Evolutionary conservation across 345 rosid species (phyloP), one percentile per base, ranked within the genome.

Genomic region (Passiflora organensis): DNA sequence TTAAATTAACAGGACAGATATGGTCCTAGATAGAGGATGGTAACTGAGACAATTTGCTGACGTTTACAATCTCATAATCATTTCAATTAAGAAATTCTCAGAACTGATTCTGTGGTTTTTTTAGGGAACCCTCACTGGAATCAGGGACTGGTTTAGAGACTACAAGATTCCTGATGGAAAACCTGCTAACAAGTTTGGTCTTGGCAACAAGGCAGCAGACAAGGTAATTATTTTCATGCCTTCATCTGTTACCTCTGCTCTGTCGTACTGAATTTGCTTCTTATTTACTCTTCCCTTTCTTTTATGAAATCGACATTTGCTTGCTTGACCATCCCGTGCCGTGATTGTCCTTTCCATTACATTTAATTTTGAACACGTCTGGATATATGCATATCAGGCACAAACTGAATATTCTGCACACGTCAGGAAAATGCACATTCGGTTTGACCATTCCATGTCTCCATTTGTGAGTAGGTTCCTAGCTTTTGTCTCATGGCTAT

Each of bases 111-210:
- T 16, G 38, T 46, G 9, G 21, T 67, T 61, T 13, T 71, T 59
- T 60, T 81, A 89, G 99, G 96, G 96, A 32, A 87, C 96, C 43
- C 80, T 94, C 1, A 82, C 86, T 22, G 88, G 90, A 21, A 82
- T 89, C 59, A 78, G 99, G 69, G 90, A 83, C 62, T 94, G 97
- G 99, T 89, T 94, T 60, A 84, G 95, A 65, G 97, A 94, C 72
- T 94, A 94, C 74, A 89, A 94, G 73, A 83, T 82, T 63, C 99
- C 96, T 5, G 99, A 94, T 69, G 99, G 95, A 37, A 94, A 94
- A 65, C 99, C 97, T 57, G 97, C 99, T 36, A 94, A 94, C 76
- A 85, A 69, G 74, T 94, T 94, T 64, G 99, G 87, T 63, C 95
- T 94, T 46, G 95, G 97, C 62, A 86, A 87, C 81, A 78, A 85